Conservation (phyloP, 768 basidiomycete species). For the Psilocybe azurescens region DNA sequence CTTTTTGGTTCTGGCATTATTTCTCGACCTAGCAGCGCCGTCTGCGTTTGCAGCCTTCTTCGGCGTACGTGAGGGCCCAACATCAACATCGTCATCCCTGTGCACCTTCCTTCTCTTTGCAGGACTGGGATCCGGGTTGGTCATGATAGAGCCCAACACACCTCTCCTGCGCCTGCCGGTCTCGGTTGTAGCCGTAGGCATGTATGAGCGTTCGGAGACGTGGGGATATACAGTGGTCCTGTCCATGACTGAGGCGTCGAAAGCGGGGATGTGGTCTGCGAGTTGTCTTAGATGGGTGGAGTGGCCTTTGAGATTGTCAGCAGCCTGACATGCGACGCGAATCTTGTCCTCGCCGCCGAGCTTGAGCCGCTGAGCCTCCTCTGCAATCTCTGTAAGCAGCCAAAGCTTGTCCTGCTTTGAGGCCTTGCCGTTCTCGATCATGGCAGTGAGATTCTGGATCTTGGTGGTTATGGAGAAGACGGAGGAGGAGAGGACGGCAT, state of each 20-base stretch:
- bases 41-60: constrained; percentile 64
- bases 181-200: constrained; percentile 65
- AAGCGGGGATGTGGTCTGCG: constrained; percentile 65
- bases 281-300: constrained; percentile 64
- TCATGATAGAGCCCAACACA: constrained; percentile 54
- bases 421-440: constrained; percentile 70
- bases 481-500: constrained; percentile 93
- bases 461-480: constrained; percentile 82
- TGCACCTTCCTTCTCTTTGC: constrained; percentile 62
- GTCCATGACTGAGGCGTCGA: constrained; percentile 60
- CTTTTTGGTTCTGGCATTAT: constrained; percentile 65
- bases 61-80: constrained; percentile 54
- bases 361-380: constrained; percentile 90
- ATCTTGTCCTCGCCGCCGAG: constrained; percentile 98
- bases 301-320: constrained; percentile 82
- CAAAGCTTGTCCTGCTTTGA: constrained; percentile 79
- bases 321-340: constrained; percentile 89
- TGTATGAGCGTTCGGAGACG: constrained; percentile 69
- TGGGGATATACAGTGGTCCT: constrained; percentile 78
- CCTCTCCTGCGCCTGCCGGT: constrained; percentile 67
- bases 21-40: constrained; percentile 50
- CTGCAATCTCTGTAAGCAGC: constrained; percentile 91
- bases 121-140: constrained; percentile 64
- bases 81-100: constrained; percentile 71
- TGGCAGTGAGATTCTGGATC: constrained; percentile 72